Evolutionary conservation across 208 protist species (phyloP), one percentile per base, ranked within the genome.

Genomic region (Leishmania turanica): DNA sequence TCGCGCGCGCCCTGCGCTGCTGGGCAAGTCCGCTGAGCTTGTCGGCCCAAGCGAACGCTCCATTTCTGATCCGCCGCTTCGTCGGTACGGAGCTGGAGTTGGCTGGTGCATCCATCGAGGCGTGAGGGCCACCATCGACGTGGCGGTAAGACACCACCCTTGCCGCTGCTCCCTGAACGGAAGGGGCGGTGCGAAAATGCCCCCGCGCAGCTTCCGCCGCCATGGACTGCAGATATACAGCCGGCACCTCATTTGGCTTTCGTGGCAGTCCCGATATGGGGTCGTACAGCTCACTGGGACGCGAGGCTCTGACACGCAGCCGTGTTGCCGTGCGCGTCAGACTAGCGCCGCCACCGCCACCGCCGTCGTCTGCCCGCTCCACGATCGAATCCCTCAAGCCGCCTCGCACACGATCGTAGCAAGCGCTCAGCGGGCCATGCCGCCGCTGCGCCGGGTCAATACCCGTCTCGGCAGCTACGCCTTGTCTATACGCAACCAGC

Each of bases 221-320:
- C 4, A 68, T 40, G n/a, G 64, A 68, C 71, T 17, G 21, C 21
- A 87, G 42, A 40, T 81, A 87, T 31, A n/a, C 34, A 8, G 71
- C 60, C 3, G 79, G 77, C 15, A 87, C 76, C 76, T 83, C 84
- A n/a, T 79, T 87, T 27, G 79, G 79, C 54, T 84, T 83, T 19
- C 80, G 68, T 3, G 62, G 15, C 54, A 79, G 78, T 1, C 83
- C 83, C 9, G 83, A 83, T 24, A 75, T 21, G 7, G 62, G 78
- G 58, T 86, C 83, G 51, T 62, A 81, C 68, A 86, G 74, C 34
- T 71, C 83, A n/a, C 40, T 3, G 19, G 62, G 40, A 1, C 68
- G 76, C 37, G 51, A 73, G 31, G 9, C 49, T 7, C 72, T 73
- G 24, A 37, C 74, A 8, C 45, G 83, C 74, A 80, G 70, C 11